Conservation (phyloP, 257 asterid genomes). For the Oldenlandia corymbosa region DNA sequence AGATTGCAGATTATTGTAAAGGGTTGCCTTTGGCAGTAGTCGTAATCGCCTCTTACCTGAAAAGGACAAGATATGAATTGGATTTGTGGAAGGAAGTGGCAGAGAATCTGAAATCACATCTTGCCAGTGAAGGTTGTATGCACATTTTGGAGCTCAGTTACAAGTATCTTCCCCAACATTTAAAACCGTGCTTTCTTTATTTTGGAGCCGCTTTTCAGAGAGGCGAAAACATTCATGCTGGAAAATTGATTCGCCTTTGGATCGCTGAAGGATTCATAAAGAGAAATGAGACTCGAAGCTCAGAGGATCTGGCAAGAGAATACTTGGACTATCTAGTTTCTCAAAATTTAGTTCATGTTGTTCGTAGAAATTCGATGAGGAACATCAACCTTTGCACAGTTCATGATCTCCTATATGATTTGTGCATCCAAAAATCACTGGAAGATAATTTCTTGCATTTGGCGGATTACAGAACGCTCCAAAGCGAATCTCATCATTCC, state of each 20-base stretch:
- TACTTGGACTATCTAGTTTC: neutral
- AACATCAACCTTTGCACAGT: neutral
- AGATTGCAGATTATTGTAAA: neutral
- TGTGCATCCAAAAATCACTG: neutral
- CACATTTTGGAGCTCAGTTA: neutral
- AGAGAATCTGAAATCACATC: neutral
- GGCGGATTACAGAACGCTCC: too few species aligned
- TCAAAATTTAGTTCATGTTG: neutral
- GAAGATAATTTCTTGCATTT: neutral
- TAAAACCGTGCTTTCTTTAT: neutral
- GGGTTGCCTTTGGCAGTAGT: neutral
- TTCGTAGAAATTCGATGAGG: neutral
- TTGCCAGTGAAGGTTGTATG: neutral
- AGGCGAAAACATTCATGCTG: neutral
- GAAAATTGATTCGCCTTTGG: neutral
- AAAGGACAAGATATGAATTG: neutral
- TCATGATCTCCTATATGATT: neutral
- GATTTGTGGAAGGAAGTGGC: neutral
- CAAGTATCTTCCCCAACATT: too few species aligned
- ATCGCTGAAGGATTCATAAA: slow-evolving; percentile 1
- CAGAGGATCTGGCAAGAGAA: neutral
- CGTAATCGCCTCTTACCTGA: neutral
- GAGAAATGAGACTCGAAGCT: neutral
- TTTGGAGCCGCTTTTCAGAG: slow-evolving; percentile 2
- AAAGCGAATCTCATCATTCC: too few species aligned